Conservation (phyloP, 1,284 basidiomycete genomes). For the Inonotus hispidus region DNA sequence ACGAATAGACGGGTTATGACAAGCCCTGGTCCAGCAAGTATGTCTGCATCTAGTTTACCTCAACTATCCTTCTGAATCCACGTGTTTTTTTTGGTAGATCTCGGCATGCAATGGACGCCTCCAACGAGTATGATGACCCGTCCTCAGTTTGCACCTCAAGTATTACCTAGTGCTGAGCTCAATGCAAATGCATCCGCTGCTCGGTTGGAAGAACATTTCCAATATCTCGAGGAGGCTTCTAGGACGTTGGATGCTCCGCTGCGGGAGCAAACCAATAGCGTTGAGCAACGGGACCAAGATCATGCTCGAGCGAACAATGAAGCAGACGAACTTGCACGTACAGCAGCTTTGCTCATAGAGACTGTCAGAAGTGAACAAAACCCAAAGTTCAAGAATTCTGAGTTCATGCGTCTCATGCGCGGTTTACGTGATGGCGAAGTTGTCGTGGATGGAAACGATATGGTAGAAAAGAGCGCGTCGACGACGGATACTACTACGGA, state of each 20-base stretch:
- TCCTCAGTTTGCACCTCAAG: constrained; percentile 8
- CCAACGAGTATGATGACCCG: constrained; percentile 11
- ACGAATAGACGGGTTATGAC: not conserved
- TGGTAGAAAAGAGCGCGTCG: constrained; percentile 51
- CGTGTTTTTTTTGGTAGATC: not conserved
- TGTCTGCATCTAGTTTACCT: not conserved
- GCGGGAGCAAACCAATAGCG: not conserved
- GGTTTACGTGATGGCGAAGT: constrained; percentile 80
- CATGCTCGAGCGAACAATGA: constrained; percentile 25
- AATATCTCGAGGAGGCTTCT: constrained; percentile 7
- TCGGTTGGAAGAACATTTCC: constrained; percentile 16
- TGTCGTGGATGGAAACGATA: constrained; percentile 77
- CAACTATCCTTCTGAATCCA: not conserved
- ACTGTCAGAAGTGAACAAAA: constrained; percentile 68
- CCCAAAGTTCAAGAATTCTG: constrained; percentile 84
- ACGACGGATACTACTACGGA: constrained; percentile 30
- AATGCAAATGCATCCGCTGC: constrained; percentile 19
- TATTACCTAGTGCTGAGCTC: constrained; percentile 19
- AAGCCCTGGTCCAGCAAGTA: constrained; percentile 1
- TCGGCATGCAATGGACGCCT: constrained; percentile 12
- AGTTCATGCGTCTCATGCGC: constrained; percentile 85
- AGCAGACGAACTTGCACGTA: constrained; percentile 66
- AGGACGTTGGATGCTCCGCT: not conserved
- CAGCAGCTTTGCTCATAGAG: constrained; percentile 68
- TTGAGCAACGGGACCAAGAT: not conserved